Evolutionary conservation across 805 yeast species (phyloP).

Genomic region (Metschnikowia gruessii): DNA sequence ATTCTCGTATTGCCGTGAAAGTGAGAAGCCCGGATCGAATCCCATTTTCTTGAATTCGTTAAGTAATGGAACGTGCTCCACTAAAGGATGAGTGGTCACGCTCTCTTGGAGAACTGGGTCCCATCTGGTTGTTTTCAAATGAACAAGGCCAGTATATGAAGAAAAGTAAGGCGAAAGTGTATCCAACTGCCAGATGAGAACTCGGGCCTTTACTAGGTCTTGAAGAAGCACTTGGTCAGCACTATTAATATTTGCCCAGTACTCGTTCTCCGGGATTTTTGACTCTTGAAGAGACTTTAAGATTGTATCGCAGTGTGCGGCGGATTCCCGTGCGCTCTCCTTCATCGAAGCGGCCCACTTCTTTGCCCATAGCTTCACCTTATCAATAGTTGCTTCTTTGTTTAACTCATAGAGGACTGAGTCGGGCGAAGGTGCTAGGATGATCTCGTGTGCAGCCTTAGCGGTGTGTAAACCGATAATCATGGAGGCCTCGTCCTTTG

Average conservation of each 20-base stretch:
- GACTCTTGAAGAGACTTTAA: neutral
- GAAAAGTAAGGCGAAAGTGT: neutral
- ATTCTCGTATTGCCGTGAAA: conserved; percentile 1
- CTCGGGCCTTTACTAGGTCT: conserved; percentile 7
- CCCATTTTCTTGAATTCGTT: neutral
- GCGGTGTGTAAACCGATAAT: conserved; percentile 8
- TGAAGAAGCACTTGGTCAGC: neutral
- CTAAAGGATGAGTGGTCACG: neutral
- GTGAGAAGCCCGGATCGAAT: neutral
- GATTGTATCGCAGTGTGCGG: conserved; percentile 1
- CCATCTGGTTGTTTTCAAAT: conserved; percentile 3
- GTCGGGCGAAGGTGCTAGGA: conserved; percentile 5
- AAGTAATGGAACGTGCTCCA: neutral
- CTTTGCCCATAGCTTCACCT: neutral
- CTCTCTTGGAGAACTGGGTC: conserved; percentile 1
- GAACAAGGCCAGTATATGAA: conserved; percentile 6
- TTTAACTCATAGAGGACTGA: neutral
- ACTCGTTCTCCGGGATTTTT: neutral
- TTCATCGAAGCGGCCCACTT: neutral
- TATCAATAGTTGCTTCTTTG: neutral
- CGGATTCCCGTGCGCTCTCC: neutral
- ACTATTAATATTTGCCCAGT: neutral
- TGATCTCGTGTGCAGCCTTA: conserved; percentile 1
- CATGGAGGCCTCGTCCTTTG: conserved; percentile 5
- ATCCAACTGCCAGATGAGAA: conserved; percentile 6